Percentiles rank a stretch among this genome's conserved stretches.
Evolutionary conservation across 495 filamentous ascomycete species (phyloP).

Genomic region (Geopyxis carbonaria): DNA sequence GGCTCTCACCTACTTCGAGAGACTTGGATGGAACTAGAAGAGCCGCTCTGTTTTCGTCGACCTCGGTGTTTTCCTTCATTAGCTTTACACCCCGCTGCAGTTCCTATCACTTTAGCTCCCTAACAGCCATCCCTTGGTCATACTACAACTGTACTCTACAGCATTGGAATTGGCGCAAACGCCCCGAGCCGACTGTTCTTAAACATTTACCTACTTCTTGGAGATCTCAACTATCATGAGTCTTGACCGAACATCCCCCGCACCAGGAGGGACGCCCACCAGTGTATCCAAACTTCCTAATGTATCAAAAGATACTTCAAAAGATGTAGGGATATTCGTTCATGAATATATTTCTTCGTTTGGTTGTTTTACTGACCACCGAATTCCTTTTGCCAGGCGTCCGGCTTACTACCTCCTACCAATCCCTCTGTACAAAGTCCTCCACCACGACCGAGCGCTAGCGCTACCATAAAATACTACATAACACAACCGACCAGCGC

Average conservation of each 20-base stretch:
- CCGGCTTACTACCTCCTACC: too few relatives aligned
- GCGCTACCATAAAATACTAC: constrained; percentile 30
- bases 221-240: constrained; percentile 10
- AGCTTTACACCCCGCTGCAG: too few relatives aligned
- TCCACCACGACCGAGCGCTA: constrained; percentile 8
- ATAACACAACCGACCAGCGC: constrained; percentile 66
- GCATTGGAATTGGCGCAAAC: too few relatives aligned
- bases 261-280: not conserved
- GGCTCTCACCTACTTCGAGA: too few relatives aligned
- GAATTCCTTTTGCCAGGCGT: too few relatives aligned
- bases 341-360: not conserved
- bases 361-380: constrained; percentile 6
- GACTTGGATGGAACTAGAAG: constrained; percentile 1
- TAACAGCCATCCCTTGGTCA: too few relatives aligned
- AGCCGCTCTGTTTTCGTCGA: constrained; percentile 4
- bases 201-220: not conserved
- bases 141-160: too few relatives aligned
- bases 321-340: constrained; percentile 1
- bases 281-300: constrained; percentile 8
- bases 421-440: constrained; percentile 11
- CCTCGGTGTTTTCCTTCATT: constrained; percentile 6
- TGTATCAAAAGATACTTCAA: constrained; percentile 12
- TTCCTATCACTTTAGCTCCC: too few relatives aligned
- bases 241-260: constrained; percentile 8
- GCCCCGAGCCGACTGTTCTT: too few relatives aligned